Evolutionary conservation across 2,329 filamentous ascomycete species (phyloP), one percentile per base, ranked within the genome.

Genomic region (Ophiostoma sp.): DNA sequence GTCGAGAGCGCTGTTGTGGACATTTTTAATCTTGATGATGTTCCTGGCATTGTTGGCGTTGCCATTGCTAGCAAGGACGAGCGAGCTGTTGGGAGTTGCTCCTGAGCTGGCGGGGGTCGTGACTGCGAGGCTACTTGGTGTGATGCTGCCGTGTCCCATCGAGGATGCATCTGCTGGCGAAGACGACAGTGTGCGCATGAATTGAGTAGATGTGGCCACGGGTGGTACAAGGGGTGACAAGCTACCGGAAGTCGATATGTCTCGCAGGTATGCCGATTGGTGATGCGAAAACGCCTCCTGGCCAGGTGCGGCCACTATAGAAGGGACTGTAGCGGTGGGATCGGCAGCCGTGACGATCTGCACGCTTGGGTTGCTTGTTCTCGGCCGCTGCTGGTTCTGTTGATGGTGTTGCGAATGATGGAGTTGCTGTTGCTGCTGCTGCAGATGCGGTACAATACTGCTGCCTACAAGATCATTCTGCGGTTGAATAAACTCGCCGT

Each of bases 41-140:
- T 39, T 72, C 44, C 13, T 68, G 68, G 10, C 36, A 23, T 11
- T 70, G 66, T 57, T 67, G 70, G 17, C 10, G 66, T 15, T n/a
- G 35, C 27, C 66, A n/a, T 64, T 62, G 35, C 52, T 68, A 11
- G 52, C 33, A 4, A 68, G 52, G 23, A 64, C 13, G 8, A 64
- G 67, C 35, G 67, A 35, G 23, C 52, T 62, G 20, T 23, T 39
- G 0, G 54, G 52, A 17, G 54, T 64, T 20, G 41, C 17, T 27
- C 23, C 66, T 5, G 33, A n/a, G 10, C 52, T 33, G 33, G 48
- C 15, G 17, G 52, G 13, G 33, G 52, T 39, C 36, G 54, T 39
- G n/a, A 57, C 27, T 31, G 35, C 35, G 11, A 54, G 17, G 27
- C 57, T 33, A 17, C 23, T 57, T 27, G 52, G n/a, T 57, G 52